These are phyloP conservation scores for Arachnomyces sp. DNA, from an alignment of 2,329 filamentous ascomycete species.

Conservation along the genomic window DNA sequence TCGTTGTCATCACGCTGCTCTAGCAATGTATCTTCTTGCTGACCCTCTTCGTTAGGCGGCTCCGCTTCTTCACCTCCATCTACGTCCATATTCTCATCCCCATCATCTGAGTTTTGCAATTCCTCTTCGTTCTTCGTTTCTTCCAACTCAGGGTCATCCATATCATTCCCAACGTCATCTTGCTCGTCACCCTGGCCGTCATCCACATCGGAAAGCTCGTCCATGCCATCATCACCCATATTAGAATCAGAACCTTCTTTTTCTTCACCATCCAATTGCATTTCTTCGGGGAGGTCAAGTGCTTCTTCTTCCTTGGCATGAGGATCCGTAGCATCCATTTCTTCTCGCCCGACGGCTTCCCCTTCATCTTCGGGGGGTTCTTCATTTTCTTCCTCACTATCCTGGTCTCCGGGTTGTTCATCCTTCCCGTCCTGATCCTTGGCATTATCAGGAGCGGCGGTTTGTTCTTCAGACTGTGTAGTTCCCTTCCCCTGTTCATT, in stretches of 20 bases:
- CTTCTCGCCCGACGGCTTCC: conserved; percentile 54
- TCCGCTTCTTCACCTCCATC: conserved; percentile 34
- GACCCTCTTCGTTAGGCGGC: conserved; percentile 33
- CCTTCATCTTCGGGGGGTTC: conserved; percentile 51
- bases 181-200: conserved; percentile 28
- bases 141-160: conserved; percentile 31
- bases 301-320: conserved; percentile 75
- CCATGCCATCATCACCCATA: conserved; percentile 37
- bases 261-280: conserved; percentile 68
- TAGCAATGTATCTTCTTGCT: conserved; percentile 42
- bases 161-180: conserved; percentile 23
- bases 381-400: conserved; percentile 45
- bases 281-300: conserved; percentile 77
- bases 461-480: conserved; percentile 51
- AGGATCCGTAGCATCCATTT: conserved; percentile 60
- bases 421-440: conserved; percentile 46
- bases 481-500: conserved; percentile 59
- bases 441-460: conserved; percentile 50
- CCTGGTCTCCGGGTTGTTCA: conserved; percentile 52
- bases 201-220: conserved; percentile 40
- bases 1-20: conserved; percentile 43
- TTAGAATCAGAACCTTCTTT: conserved; percentile 50
- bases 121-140: conserved; percentile 26
- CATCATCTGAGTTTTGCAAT: conserved; percentile 39
- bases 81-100: conserved; percentile 27